A percentile compares a stretch with the other conserved stretches of the same genome.
Conservation (phyloP, 1,139 yeast species). For the Trichomonascaceae sp. region DNA sequence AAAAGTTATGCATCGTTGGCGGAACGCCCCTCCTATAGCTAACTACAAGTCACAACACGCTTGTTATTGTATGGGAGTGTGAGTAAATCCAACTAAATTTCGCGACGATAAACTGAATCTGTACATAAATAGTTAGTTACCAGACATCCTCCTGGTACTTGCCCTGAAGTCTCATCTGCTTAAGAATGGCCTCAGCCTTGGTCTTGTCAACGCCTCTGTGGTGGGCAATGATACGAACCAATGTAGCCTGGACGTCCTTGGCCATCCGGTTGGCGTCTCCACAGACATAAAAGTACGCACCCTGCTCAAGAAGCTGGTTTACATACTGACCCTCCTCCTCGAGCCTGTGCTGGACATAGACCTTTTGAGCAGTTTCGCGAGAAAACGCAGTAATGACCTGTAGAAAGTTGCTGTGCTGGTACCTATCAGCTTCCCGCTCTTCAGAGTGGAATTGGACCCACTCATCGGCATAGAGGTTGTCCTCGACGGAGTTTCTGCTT, state of each 20-base stretch:
- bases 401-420: slow-evolving; percentile 15
- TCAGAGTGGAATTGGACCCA: slow-evolving; percentile 47
- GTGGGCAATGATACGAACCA: slow-evolving; percentile 48
- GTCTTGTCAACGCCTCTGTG: slow-evolving; percentile 47
- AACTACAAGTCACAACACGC: no score
- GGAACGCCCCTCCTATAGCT: no score
- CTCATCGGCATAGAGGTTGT: slow-evolving; percentile 73
- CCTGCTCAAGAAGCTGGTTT: slow-evolving; percentile 47
- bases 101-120: no score
- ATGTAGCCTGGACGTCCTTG: slow-evolving; percentile 71
- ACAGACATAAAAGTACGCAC: slow-evolving; percentile 88
- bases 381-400: slow-evolving; percentile 75
- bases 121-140: slow-evolving; percentile 39
- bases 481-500: slow-evolving; percentile 62
- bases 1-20: no score
- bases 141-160: slow-evolving; percentile 97
- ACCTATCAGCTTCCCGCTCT: slow-evolving; percentile 8
- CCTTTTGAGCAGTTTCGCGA: slow-evolving; percentile 53
- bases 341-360: slow-evolving; percentile 78
- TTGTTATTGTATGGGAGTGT: no score
- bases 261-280: slow-evolving; percentile 98
- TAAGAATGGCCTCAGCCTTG: slow-evolving; percentile 65
- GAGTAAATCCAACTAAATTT: no score
- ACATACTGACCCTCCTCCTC: slow-evolving; percentile 42
- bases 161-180: slow-evolving; percentile 71